These are phyloP conservation scores for Ophiostoma ips DNA, from an alignment of 2,329 filamentous ascomycete species.

Conservation along the genomic window DNA sequence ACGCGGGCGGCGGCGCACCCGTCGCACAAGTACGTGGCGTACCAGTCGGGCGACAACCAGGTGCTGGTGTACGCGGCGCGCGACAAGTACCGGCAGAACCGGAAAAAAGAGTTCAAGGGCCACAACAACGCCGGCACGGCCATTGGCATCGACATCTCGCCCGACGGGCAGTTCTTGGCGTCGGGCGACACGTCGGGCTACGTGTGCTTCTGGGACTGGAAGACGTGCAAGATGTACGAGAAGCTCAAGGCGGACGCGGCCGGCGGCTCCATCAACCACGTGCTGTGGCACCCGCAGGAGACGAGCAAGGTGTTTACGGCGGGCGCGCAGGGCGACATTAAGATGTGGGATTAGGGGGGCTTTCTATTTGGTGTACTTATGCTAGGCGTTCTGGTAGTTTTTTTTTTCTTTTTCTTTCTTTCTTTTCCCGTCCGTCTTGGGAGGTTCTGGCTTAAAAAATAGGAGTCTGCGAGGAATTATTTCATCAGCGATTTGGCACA, in stretches of 20 bases:
- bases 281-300: constrained; percentile 96
- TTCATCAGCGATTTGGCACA: too few relatives aligned
- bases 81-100: constrained; percentile 92
- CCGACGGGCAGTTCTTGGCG: constrained; percentile 82
- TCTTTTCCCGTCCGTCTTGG: too few relatives aligned
- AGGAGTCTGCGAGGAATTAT: too few relatives aligned
- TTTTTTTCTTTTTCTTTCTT: too few relatives aligned
- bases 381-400: too few relatives aligned
- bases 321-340: constrained; percentile 75
- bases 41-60: constrained; percentile 89
- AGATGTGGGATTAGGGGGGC: constrained; percentile 68
- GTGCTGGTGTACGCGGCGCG: constrained; percentile 90
- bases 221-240: constrained; percentile 98
- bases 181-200: constrained; percentile 80
- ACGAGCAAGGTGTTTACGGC: constrained; percentile 87
- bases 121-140: constrained; percentile 94
- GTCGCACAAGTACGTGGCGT: constrained; percentile 83
- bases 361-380: too few relatives aligned
- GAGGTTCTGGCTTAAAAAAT: too few relatives aligned
- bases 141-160: constrained; percentile 76
- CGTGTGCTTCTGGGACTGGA: constrained; percentile 98
- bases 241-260: constrained; percentile 80
- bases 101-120: constrained; percentile 90
- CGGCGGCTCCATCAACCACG: constrained; percentile 68
- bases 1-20: constrained; percentile 76